Evolutionary conservation across 352 stramenopile genomes (phyloP), one percentile per base, ranked within the genome.

Genomic region (Elongisporangium senticosum): DNA sequence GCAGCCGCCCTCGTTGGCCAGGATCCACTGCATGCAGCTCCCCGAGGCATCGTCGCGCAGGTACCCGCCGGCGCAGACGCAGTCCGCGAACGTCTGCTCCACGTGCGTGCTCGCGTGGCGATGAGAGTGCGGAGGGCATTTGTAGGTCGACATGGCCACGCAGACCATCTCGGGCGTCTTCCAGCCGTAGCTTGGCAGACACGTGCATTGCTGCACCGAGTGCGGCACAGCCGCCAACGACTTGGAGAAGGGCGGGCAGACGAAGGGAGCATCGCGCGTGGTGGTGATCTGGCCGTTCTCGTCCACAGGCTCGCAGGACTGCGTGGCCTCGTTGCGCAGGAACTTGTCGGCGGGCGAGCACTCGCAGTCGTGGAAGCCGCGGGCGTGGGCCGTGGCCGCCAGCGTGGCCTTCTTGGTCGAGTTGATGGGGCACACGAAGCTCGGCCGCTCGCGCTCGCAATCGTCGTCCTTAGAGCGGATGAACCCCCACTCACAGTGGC

Each of bases 181-280:
- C 79, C 79, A 92, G 20, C 70, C 77, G 53, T 84, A 94, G 7
- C 84, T 82, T 17, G 70, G 67, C n/a, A 94, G 64, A 40, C 84
- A 94, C 28, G 84, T 67, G 56, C 84, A 94, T 55, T 94, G 84
- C 60, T 83, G 74, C 4, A 92, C 59, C 26, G 82, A 92, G 60
- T 89, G 74, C 2, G 80, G 71, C 21, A 83, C 55, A 3, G 67
- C 65, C 4, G 84, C 75, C 7, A 90, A 68, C 20, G 80, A 62
- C 7, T 63, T 64, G 21, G 84, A 86, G 57, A 81, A 92, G 20
- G 71, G 68, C 7, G 82, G 84, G 47, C 84, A 94, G 50, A 62
- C 53, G 53, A 83, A 92, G 17, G 24, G 61, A 26, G 51, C 33
- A 14, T 56, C 52, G 3, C 5, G 11, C 3, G 7, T 39, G 24